A percentile compares a stretch with the other conserved stretches of the same genome.
These are phyloP conservation scores for Cystobasidium tubakii DNA, from an alignment of 768 basidiomycete genomes.

Conservation along the genomic window DNA sequence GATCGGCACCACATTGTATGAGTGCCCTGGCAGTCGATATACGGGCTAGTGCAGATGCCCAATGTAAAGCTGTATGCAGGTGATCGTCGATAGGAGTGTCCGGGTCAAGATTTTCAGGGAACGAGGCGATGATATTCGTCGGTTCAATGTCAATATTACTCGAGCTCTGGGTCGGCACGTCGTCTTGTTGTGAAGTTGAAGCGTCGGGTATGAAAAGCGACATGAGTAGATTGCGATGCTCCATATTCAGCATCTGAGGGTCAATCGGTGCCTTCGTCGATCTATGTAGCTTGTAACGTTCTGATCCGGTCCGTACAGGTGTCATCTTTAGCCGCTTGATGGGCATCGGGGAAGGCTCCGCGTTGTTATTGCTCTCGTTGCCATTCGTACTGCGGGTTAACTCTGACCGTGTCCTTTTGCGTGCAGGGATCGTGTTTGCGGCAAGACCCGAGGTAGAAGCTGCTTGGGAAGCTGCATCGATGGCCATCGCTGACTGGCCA, in stretches of 20 bases:
- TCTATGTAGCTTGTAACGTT: not conserved
- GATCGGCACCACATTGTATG: slow-evolving; percentile 71
- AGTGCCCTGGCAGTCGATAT: slow-evolving; percentile 64
- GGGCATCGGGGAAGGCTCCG: not conserved
- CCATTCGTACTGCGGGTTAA: not conserved
- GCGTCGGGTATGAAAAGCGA: slow-evolving; percentile 29
- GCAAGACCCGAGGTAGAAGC: not conserved
- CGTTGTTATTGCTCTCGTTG: not conserved
- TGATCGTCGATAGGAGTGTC: slow-evolving; percentile 88
- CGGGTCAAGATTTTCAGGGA: slow-evolving; percentile 55
- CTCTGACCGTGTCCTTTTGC: slow-evolving; percentile 4
- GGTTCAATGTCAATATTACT: not conserved
- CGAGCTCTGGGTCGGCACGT: not conserved
- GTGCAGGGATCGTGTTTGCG: not conserved
- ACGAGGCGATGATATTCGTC: slow-evolving; percentile 35
- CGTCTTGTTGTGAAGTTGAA: not conserved
- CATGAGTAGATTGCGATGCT: slow-evolving; percentile 33
- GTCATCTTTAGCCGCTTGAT: slow-evolving; percentile 12
- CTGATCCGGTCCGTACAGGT: not conserved
- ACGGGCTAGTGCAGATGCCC: slow-evolving; percentile 79
- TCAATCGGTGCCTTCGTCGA: slow-evolving; percentile 3
- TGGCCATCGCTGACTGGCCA: not conserved
- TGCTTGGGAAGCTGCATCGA: not conserved
- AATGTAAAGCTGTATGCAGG: slow-evolving; percentile 87
- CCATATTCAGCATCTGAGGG: not conserved